Evolutionary conservation across 345 rosid genomes (phyloP).

Genomic region (Pistacia integerrima): DNA sequence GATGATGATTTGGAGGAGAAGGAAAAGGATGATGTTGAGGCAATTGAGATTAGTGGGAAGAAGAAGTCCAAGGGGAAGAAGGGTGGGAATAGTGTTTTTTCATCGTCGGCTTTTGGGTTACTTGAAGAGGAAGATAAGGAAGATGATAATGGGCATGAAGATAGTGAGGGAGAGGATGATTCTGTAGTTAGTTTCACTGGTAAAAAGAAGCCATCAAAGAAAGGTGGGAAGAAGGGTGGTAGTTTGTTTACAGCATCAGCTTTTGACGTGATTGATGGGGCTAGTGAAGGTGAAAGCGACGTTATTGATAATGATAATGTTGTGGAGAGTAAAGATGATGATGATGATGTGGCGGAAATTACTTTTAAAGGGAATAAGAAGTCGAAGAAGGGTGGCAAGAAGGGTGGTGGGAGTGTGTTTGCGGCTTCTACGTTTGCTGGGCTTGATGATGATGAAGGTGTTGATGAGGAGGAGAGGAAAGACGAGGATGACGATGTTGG

Average conservation of each 20-base stretch:
- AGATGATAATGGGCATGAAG: slow-evolving; percentile 32
- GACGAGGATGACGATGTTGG: slow-evolving; percentile 41
- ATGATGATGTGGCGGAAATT: slow-evolving; percentile 40
- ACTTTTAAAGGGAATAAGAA: slow-evolving; percentile 53
- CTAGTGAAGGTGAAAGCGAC: slow-evolving; percentile 33
- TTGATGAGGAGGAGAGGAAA: slow-evolving; percentile 30
- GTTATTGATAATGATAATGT: slow-evolving; percentile 29
- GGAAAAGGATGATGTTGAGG: slow-evolving; percentile 40
- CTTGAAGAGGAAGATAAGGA: slow-evolving; percentile 42
- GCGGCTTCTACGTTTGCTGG: slow-evolving; percentile 32
- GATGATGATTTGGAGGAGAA: slow-evolving; percentile 31
- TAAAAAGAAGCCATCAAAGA: slow-evolving; percentile 50
- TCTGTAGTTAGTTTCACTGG: slow-evolving; percentile 36
- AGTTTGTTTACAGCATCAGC: slow-evolving; percentile 45
- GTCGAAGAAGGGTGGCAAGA: slow-evolving; percentile 46
- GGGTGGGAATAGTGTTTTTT: slow-evolving; percentile 28
- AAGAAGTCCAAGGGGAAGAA: slow-evolving; percentile 58
- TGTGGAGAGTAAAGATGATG: slow-evolving; percentile 29
- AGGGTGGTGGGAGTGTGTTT: slow-evolving; percentile 28
- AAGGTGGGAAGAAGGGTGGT: slow-evolving; percentile 39
- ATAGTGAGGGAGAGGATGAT: slow-evolving; percentile 42
- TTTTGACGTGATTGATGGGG: slow-evolving; percentile 55
- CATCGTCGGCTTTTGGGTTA: slow-evolving; percentile 48
- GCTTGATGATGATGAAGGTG: slow-evolving; percentile 35
- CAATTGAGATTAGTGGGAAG: slow-evolving; percentile 45